Evolutionary conservation across 2,329 filamentous ascomycete species (phyloP).

Genomic region (Kalaharituber pfeilii): DNA sequence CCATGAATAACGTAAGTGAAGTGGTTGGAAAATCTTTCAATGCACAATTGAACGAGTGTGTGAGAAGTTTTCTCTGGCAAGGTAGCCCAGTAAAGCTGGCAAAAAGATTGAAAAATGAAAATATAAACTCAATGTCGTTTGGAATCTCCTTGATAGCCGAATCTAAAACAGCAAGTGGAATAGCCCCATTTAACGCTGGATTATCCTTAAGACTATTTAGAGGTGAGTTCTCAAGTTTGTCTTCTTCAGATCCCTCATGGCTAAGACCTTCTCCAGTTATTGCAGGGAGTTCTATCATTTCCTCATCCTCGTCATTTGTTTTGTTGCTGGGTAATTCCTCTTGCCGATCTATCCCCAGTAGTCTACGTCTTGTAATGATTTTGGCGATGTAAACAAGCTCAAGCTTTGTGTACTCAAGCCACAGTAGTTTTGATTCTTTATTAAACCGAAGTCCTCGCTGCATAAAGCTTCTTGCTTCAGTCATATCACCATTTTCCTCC

Average conservation of each 20-base stretch:
- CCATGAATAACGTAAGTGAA: conserved; percentile 49
- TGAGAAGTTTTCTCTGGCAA: conserved; percentile 47
- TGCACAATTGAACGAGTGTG: conserved; percentile 55
- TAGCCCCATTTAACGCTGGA: conserved; percentile 78
- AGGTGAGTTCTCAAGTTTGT: conserved; percentile 25
- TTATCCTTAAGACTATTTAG: conserved; percentile 50
- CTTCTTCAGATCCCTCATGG: conserved; percentile 6
- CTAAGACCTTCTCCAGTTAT: conserved; percentile 40
- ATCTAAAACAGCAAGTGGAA: conserved; percentile 83
- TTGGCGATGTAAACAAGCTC: conserved; percentile 86
- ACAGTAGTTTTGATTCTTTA: conserved; percentile 53
- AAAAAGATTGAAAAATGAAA: conserved; percentile 67
- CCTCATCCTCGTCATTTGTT: conserved; percentile 31
- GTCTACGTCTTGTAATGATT: conserved; percentile 54
- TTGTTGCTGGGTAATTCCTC: conserved; percentile 26
- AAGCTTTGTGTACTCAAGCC: conserved; percentile 76
- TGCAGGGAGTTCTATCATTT: conserved; percentile 37
- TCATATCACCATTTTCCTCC: conserved; percentile 72
- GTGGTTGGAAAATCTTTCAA: conserved; percentile 41
- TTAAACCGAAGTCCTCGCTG: conserved; percentile 81
- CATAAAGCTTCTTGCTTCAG: conserved; percentile 68
- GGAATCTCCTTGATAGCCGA: conserved; percentile 63
- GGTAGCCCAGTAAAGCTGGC: conserved; percentile 49
- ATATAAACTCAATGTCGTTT: conserved; percentile 46
- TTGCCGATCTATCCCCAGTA: conserved; percentile 43